Conservation (phyloP, 495 filamentous ascomycete genomes). For the Neurospora sp. region DNA sequence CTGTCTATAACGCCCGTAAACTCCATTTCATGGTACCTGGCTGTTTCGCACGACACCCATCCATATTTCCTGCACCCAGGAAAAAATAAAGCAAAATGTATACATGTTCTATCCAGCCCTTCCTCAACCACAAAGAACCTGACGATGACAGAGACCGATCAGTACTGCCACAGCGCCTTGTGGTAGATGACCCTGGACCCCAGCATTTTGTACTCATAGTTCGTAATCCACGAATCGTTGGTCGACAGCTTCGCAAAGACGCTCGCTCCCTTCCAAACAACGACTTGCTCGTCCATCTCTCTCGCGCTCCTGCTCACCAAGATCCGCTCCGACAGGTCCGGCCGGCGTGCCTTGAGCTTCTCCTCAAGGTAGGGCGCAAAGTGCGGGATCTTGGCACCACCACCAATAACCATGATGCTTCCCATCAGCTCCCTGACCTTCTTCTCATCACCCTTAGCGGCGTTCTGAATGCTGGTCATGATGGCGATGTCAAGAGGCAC, state of each 20-base stretch:
- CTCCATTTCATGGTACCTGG: not conserved
- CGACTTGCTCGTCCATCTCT: slow-evolving; percentile 89
- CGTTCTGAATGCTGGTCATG: slow-evolving; percentile 76
- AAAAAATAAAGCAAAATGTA: not conserved
- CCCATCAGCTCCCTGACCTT: slow-evolving; percentile 86
- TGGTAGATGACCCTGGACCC: slow-evolving; percentile 71
- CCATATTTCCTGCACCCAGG: not conserved
- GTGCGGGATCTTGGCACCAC: slow-evolving; percentile 68
- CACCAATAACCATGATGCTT: slow-evolving; percentile 92
- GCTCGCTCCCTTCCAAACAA: slow-evolving; percentile 95
- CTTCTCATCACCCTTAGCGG: slow-evolving; percentile 79
- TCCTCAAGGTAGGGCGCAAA: slow-evolving; percentile 76
- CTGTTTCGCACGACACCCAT: not conserved
- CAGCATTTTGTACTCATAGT: slow-evolving; percentile 78
- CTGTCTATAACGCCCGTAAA: not conserved
- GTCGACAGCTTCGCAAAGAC: slow-evolving; percentile 89
- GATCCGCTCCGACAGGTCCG: slow-evolving; percentile 68
- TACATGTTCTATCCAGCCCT: not conserved
- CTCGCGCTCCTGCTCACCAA: slow-evolving; percentile 79
- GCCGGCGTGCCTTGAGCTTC: slow-evolving; percentile 56
- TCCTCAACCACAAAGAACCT: not conserved
- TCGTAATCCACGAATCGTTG: slow-evolving; percentile 91
- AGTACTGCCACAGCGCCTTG: slow-evolving; percentile 74
- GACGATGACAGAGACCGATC: not conserved
- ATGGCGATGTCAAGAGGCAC: slow-evolving; percentile 84